These are phyloP conservation scores for Hygrophorus pudorinus DNA, from an alignment of 768 basidiomycete genomes.

Conservation along the genomic window DNA sequence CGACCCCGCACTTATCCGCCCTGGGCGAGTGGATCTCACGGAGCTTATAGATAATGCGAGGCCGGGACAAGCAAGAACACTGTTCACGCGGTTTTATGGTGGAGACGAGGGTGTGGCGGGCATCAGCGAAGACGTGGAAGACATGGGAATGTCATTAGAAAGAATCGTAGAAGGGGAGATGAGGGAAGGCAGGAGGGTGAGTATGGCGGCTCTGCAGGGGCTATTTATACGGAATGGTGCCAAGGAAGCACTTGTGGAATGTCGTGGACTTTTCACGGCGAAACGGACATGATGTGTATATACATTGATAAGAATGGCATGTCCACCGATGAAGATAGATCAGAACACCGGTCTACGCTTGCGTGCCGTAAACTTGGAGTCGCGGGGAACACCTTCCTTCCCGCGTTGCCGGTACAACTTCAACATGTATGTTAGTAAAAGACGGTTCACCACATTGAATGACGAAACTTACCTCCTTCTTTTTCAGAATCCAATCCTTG, in stretches of 20 bases:
- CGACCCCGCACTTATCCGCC: constrained; percentile 91
- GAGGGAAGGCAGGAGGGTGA: constrained; percentile 49
- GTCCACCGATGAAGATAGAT: constrained; percentile 14
- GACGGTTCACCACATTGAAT: neutral
- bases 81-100: constrained; percentile 83
- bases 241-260: constrained; percentile 41
- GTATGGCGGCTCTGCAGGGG: constrained; percentile 96
- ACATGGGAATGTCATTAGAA: constrained; percentile 43
- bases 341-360: constrained; percentile 76
- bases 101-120: constrained; percentile 24
- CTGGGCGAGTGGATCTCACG: constrained; percentile 86
- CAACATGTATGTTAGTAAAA: neutral
- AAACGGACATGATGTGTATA: constrained; percentile 14
- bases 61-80: constrained; percentile 61
- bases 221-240: constrained; percentile 77
- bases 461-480: constrained; percentile 73
- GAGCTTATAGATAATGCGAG: constrained; percentile 82
- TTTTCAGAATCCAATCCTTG: constrained; percentile 90
- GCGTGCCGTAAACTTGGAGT: constrained; percentile 89
- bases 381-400: constrained; percentile 74
- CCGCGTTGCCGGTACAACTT: constrained; percentile 80
- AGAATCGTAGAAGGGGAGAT: constrained; percentile 44
- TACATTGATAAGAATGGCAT: neutral
- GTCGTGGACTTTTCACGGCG: constrained; percentile 33
- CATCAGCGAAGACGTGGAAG: constrained; percentile 24